These are phyloP conservation scores for Psilocybe azurescens DNA, from an alignment of 768 basidiomycete genomes.

Conservation along the genomic window DNA sequence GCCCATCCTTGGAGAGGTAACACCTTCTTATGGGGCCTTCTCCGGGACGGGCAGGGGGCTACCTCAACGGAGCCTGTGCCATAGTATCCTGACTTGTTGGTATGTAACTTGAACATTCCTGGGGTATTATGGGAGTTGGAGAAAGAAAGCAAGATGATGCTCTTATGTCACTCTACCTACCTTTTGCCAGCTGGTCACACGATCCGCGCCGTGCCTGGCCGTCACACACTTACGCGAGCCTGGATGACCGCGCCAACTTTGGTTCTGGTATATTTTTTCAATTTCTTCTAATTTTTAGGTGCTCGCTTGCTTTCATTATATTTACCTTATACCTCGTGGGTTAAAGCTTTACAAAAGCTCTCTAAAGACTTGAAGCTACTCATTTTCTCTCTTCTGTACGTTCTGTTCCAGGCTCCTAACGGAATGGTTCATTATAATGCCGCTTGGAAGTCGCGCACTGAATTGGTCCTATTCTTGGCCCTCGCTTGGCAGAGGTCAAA, in stretches of 20 bases:
- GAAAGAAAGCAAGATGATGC: constrained; percentile 9
- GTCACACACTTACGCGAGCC: background rate
- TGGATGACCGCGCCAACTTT: background rate
- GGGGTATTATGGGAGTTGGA: constrained; percentile 16
- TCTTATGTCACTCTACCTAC: background rate
- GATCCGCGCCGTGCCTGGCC: background rate
- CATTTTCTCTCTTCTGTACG: background rate
- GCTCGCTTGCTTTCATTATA: too few relatives aligned
- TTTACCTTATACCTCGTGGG: too few relatives aligned
- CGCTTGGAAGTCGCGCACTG: background rate
- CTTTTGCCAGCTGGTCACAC: constrained; percentile 1
- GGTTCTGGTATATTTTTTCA: background rate
- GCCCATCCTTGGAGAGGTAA: constrained; percentile 55
- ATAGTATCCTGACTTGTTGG: constrained; percentile 50
- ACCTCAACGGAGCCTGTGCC: constrained; percentile 73
- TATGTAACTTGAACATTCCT: constrained; percentile 38
- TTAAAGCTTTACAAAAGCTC: too few relatives aligned
- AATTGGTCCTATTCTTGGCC: background rate
- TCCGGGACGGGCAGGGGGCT: constrained; percentile 43
- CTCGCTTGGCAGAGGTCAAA: background rate
- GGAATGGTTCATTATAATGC: background rate
- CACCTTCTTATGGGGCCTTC: constrained; percentile 65
- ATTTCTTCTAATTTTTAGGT: background rate
- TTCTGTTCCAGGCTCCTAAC: background rate
- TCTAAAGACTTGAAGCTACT: too few relatives aligned